phyloP scores from a whole-genome alignment of 805 yeast species.

The Zygosaccharomyces siamensis region DNA sequence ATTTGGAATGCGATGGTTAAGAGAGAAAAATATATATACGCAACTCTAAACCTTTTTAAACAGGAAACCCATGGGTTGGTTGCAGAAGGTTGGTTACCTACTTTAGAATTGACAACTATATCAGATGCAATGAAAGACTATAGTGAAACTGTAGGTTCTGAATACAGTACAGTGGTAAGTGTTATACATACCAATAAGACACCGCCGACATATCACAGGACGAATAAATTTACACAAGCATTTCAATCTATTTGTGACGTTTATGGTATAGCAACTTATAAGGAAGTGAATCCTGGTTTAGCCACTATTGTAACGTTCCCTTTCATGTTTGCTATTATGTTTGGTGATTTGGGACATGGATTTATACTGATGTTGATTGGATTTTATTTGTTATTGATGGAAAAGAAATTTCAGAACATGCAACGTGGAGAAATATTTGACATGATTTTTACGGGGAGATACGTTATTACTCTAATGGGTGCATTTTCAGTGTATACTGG shows the following conservation, averaged over 20 bases:
- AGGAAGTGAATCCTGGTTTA: constrained; percentile 93
- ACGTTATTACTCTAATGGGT: constrained; percentile 89
- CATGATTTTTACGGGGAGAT: constrained; percentile 93
- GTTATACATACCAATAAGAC: constrained; percentile 69
- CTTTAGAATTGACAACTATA: constrained; percentile 63
- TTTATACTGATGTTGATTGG: constrained; percentile 75
- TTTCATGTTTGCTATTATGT: constrained; percentile 98
- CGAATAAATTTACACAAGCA: constrained; percentile 91
- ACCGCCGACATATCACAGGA: constrained; percentile 92
- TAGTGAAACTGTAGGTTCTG: constrained; percentile 32
- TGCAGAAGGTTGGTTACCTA: constrained; percentile 97
- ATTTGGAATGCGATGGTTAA: constrained; percentile 66
- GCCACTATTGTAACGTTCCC: constrained; percentile 96
- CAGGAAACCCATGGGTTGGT: constrained; percentile 81
- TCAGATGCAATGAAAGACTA: constrained; percentile 57
- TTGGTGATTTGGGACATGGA: constrained; percentile 98
- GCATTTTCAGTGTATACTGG: constrained; percentile 94
- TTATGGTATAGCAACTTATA: constrained; percentile 87
- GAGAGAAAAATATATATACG: constrained; percentile 79
- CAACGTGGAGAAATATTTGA: constrained; percentile 90
- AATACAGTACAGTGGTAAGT: constrained; percentile 51
- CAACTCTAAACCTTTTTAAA: constrained; percentile 69
- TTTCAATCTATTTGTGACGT: constrained; percentile 94
- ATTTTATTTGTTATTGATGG: constrained; percentile 63
- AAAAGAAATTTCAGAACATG: constrained; percentile 59